phyloP scores from a whole-genome alignment of 148 eudicot genomes.

The Vaccinium darrowii region DNA sequence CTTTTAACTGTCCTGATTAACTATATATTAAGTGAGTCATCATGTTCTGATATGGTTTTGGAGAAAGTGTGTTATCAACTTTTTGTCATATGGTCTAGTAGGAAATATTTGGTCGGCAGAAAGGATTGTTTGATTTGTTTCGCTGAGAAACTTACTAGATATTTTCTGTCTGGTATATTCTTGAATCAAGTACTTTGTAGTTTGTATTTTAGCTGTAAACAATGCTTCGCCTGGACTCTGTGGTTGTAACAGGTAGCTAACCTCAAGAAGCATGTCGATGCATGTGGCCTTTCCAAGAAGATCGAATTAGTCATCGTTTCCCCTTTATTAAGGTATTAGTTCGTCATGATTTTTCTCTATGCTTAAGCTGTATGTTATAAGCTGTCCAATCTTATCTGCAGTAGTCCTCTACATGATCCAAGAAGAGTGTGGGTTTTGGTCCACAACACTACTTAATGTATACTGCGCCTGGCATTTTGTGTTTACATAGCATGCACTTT shows the following conservation, averaged over 20 bases:
- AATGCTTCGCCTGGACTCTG: too few relatives aligned
- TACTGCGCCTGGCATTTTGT: not conserved
- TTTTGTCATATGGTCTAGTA: not conserved
- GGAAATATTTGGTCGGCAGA: not conserved
- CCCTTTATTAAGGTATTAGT: conserved; percentile 71
- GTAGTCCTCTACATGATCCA: not conserved
- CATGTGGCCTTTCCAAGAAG: too few relatives aligned
- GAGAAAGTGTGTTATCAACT: not conserved
- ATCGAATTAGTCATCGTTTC: too few relatives aligned
- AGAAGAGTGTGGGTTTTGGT: not conserved
- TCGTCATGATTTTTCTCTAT: not conserved
- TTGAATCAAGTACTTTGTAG: not conserved
- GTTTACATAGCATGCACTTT: not conserved
- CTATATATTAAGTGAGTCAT: not conserved
- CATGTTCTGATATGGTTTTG: not conserved
- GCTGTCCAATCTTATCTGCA: not conserved
- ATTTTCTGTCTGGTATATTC: not conserved
- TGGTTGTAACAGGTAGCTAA: too few relatives aligned
- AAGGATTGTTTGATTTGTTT: not conserved
- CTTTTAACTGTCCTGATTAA: not conserved
- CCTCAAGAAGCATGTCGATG: too few relatives aligned
- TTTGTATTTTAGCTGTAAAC: not conserved
- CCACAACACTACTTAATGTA: not conserved
- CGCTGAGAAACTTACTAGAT: not conserved
- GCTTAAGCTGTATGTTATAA: conserved; percentile 11